phyloP scores from a whole-genome alignment of 2,329 filamentous ascomycete species.

The Diaporthe sp. region DNA sequence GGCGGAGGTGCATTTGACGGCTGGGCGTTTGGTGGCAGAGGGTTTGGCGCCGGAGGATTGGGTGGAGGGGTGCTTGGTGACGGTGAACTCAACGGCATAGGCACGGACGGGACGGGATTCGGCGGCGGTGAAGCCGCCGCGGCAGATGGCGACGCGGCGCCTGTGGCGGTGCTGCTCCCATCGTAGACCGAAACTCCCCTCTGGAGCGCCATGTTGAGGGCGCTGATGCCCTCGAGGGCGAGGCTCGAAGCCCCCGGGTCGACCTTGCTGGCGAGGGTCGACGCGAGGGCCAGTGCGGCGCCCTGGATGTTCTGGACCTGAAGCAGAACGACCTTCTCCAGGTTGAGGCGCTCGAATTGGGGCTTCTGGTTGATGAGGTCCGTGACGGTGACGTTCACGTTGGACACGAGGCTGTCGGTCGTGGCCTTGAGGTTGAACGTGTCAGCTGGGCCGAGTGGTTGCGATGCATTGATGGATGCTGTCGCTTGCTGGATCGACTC shows the following conservation, averaged over 20 bases:
- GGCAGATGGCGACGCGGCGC: background rate
- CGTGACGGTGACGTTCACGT: conserved; percentile 57
- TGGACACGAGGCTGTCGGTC: conserved; percentile 22
- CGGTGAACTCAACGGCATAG: background rate
- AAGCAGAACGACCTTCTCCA: conserved; percentile 85
- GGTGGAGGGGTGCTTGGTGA: background rate
- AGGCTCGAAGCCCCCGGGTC: conserved; percentile 74
- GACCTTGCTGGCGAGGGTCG: conserved; percentile 77
- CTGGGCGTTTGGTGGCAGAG: background rate
- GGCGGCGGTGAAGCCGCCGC: background rate
- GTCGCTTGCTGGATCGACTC: conserved; percentile 3
- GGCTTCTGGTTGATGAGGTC: conserved; percentile 56
- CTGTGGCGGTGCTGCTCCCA: background rate
- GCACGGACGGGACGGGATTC: background rate
- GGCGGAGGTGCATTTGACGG: background rate
- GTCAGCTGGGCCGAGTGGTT: background rate
- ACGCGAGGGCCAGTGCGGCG: conserved; percentile 75
- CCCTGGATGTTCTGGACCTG: conserved; percentile 89
- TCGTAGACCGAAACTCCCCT: background rate
- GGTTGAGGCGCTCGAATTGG: conserved; percentile 70
- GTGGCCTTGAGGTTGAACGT: background rate
- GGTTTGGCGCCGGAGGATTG: background rate
- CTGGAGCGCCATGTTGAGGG: conserved; percentile 80
- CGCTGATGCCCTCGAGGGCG: conserved; percentile 75
- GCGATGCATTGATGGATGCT: conserved; percentile 7